Evolutionary conservation across 1,139 yeast genomes (phyloP).

Genomic region (Yamadazyma mexicana): DNA sequence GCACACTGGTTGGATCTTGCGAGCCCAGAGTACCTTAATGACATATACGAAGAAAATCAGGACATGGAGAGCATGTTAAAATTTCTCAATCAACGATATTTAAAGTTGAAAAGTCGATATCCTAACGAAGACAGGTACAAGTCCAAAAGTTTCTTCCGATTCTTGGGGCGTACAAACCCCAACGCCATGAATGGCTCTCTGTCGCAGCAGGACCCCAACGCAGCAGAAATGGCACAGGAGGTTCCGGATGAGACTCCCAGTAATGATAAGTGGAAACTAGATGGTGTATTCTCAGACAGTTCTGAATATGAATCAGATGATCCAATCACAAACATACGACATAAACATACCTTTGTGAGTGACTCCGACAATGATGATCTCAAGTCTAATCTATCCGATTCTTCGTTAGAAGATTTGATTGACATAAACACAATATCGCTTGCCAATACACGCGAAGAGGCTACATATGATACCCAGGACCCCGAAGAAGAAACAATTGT

Average conservation of each 20-base stretch:
- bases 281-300: slow-evolving; percentile 7
- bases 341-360: not conserved
- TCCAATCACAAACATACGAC: not conserved
- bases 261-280: slow-evolving; percentile 8
- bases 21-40: slow-evolving; percentile 36
- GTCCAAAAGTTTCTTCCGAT: slow-evolving; percentile 36
- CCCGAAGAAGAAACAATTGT: slow-evolving; percentile 19
- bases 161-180: slow-evolving; percentile 11
- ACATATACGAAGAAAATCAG: slow-evolving; percentile 34
- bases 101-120: slow-evolving; percentile 29
- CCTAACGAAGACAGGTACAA: slow-evolving; percentile 44
- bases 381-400: slow-evolving; percentile 1
- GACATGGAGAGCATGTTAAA: slow-evolving; percentile 36
- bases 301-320: slow-evolving; percentile 6
- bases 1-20: slow-evolving; percentile 47
- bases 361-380: slow-evolving; percentile 5
- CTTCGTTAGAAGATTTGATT: slow-evolving; percentile 5
- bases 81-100: slow-evolving; percentile 36
- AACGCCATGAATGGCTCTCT: slow-evolving; percentile 9
- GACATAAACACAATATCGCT: not conserved
- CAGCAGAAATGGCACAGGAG: not conserved
- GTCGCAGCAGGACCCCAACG: slow-evolving; percentile 9
- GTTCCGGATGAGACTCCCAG: not conserved
- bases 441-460: not conserved
- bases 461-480: slow-evolving; percentile 3